A percentile compares a stretch with the other conserved stretches of the same genome.
Conservation (phyloP, 495 filamentous ascomycete species). For the Venustampulla echinocandica region DNA sequence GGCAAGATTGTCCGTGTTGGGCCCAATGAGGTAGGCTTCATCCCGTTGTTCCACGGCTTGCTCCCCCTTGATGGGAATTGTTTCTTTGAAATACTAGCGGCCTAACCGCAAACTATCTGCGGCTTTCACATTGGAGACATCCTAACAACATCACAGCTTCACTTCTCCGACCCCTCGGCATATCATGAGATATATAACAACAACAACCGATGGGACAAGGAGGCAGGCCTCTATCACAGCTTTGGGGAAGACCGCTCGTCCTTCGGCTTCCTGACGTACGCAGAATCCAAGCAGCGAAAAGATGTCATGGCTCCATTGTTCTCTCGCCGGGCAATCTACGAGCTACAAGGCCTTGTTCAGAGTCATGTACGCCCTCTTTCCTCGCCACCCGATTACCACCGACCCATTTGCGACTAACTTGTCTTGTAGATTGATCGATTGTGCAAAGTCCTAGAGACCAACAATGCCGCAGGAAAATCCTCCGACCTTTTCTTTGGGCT, state of each 20-base stretch:
- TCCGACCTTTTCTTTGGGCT: constrained; percentile 28
- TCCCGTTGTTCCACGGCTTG: background rate
- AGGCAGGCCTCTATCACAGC: constrained; percentile 25
- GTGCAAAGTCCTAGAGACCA: constrained; percentile 18
- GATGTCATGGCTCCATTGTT: constrained; percentile 29
- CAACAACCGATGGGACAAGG: constrained; percentile 30
- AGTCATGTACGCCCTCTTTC: constrained; percentile 22
- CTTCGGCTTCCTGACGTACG: constrained; percentile 28
- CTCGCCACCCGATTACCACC: background rate
- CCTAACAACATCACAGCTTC: constrained; percentile 23
- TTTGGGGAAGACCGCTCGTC: constrained; percentile 31
- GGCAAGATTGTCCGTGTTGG: background rate
- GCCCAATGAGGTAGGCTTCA: background rate
- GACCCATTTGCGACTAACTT: too few relatives aligned
- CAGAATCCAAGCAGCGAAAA: constrained; percentile 28
- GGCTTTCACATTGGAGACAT: background rate
- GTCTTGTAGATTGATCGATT: constrained; percentile 21
- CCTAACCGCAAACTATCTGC: too few relatives aligned
- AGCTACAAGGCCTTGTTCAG: constrained; percentile 26
- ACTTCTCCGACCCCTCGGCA: constrained; percentile 31
- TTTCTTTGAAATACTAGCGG: background rate
- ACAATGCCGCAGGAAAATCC: constrained; percentile 7
- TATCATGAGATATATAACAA: constrained; percentile 34
- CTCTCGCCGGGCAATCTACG: constrained; percentile 26
- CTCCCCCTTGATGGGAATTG: background rate